Conservation (phyloP, 1,284 basidiomycete genomes). For the Leccinum fallax region DNA sequence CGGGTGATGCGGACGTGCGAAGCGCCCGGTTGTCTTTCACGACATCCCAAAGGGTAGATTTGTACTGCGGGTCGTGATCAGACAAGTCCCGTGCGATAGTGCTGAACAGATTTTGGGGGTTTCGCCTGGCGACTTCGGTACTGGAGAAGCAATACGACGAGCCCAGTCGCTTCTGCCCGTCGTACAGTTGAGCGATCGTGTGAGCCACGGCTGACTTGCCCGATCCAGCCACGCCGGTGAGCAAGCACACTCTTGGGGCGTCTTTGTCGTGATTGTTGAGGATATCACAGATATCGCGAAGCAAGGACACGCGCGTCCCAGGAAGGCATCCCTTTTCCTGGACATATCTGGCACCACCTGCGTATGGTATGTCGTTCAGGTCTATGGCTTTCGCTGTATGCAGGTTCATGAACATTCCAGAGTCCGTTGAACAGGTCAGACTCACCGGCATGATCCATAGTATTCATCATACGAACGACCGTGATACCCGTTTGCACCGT, state of each 20-base stretch:
- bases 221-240: not conserved
- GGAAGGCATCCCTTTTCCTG: not conserved
- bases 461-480: not conserved
- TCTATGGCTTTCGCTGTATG: not conserved
- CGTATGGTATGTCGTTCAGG: not conserved
- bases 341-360: not conserved
- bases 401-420: not conserved
- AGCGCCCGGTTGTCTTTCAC: not conserved
- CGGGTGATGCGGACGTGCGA: not conserved
- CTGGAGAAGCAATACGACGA: not conserved
- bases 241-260: not conserved
- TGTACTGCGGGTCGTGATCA: not conserved
- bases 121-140: not conserved
- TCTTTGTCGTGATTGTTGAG: not conserved
- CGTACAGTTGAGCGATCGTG: not conserved
- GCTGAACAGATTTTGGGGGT: not conserved
- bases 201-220: not conserved
- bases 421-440: not conserved
- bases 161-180: not conserved
- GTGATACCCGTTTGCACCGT: not conserved
- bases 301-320: not conserved
- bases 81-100: not conserved
- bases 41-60: not conserved
- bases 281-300: not conserved
- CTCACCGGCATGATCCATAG: not conserved